Conservation (phyloP, 1,284 basidiomycete species). For the Schizopora paradoxa region DNA sequence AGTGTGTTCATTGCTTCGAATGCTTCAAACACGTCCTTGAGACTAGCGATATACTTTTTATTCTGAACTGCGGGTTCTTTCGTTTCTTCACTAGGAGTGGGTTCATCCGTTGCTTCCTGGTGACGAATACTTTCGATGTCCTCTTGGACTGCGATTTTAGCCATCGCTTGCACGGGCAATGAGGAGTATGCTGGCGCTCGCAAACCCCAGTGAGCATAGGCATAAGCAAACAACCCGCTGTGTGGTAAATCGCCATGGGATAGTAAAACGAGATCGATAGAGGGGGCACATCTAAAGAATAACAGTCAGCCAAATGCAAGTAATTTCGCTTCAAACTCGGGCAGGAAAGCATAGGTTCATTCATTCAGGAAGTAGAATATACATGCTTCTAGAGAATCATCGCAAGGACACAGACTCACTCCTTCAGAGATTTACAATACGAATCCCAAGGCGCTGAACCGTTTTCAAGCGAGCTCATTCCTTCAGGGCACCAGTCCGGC, state of each 20-base stretch:
- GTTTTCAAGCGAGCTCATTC: conserved; percentile 30
- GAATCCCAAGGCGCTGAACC: conserved; percentile 44
- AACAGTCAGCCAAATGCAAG: conserved; percentile 22
- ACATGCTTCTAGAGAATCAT: not conserved
- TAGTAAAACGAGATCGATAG: conserved; percentile 82
- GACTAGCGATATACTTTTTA: conserved; percentile 67
- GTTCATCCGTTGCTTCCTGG: conserved; percentile 58
- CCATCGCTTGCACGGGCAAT: conserved; percentile 95
- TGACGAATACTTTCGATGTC: conserved; percentile 77
- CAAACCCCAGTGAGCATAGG: conserved; percentile 82
- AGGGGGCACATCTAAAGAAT: conserved; percentile 53
- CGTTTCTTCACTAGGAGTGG: conserved; percentile 24
- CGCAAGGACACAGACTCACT: conserved; percentile 46
- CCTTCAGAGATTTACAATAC: conserved; percentile 61
- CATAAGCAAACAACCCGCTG: conserved; percentile 88
- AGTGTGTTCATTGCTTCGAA: conserved; percentile 91
- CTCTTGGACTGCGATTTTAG: conserved; percentile 81
- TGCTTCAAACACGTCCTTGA: conserved; percentile 87
- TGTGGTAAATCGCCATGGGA: conserved; percentile 92
- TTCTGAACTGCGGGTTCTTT: conserved; percentile 26
- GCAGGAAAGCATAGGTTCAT: not conserved
- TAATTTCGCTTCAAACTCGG: not conserved
- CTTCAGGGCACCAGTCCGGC: conserved; percentile 70
- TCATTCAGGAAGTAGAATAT: not conserved
- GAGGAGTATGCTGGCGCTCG: conserved; percentile 94